Evolutionary conservation across 208 protist genomes (phyloP).

Genomic region (Crithidia acanthocephali): DNA sequence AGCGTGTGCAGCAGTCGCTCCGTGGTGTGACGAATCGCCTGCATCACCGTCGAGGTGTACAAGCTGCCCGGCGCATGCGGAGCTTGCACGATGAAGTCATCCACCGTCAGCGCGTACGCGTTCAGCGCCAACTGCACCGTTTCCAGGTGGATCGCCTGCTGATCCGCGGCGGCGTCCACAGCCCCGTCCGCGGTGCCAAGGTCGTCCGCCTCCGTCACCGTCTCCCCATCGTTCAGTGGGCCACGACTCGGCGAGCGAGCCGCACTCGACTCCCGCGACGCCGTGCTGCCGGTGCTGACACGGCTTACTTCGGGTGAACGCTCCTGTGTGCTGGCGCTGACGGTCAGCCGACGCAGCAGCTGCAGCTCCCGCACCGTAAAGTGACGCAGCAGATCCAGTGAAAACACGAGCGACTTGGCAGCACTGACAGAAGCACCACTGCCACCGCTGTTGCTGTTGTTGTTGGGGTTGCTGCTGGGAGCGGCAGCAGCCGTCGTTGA

Average conservation of each 20-base stretch:
- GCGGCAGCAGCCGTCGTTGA: no score
- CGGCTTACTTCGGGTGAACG: constrained; percentile 24
- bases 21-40: constrained; percentile 35
- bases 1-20: constrained; percentile 58
- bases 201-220: constrained; percentile 40
- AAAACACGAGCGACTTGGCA: constrained; percentile 25
- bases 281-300: constrained; percentile 19
- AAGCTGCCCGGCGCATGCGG: constrained; percentile 10
- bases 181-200: constrained; percentile 25
- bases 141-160: constrained; percentile 54
- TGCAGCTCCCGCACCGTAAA: constrained; percentile 70
- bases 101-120: constrained; percentile 50
- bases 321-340: constrained; percentile 12
- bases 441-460: no score
- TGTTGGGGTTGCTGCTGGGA: no score
- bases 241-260: constrained; percentile 39
- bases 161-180: constrained; percentile 15
- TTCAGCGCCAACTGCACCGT: constrained; percentile 62
- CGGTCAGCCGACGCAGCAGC: constrained; percentile 45
- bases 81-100: constrained; percentile 28
- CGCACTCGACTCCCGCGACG: constrained; percentile 49
- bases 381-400: constrained; percentile 59
- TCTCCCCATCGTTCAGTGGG: constrained; percentile 36
- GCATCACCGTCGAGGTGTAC: constrained; percentile 33
- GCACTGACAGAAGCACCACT: background rate